phyloP scores from a whole-genome alignment of 2,329 filamentous ascomycete genomes.

The Cercospora canescens region DNA sequence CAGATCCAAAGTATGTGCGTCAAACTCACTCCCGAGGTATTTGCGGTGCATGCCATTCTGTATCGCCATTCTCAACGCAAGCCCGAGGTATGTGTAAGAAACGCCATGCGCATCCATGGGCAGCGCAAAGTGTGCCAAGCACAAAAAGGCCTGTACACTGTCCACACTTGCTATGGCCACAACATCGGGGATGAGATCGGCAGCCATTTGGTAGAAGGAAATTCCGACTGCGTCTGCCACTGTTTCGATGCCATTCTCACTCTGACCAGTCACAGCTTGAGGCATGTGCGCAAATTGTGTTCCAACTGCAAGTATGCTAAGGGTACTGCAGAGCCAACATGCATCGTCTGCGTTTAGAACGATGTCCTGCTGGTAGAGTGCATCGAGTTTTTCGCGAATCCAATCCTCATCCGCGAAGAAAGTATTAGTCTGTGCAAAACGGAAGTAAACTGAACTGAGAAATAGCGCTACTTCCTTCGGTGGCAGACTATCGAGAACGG shows the following conservation, averaged over 20 bases:
- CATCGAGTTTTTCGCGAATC: conserved; percentile 41
- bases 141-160: conserved; percentile 56
- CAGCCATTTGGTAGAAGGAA: conserved; percentile 58
- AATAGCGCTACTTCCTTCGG: conserved; percentile 48
- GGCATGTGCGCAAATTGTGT: conserved; percentile 44
- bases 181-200: conserved; percentile 56
- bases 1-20: conserved; percentile 44
- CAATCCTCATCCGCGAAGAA: conserved; percentile 47
- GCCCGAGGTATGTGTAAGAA: conserved; percentile 58
- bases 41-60: conserved; percentile 62
- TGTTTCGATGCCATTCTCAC: conserved; percentile 34
- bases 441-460: conserved; percentile 45
- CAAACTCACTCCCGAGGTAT: conserved; percentile 41
- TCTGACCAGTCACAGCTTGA: neutral
- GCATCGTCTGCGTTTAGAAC: conserved; percentile 42
- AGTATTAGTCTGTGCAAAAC: conserved; percentile 46
- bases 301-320: conserved; percentile 44
- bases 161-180: conserved; percentile 58
- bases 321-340: conserved; percentile 38
- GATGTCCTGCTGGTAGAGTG: conserved; percentile 40
- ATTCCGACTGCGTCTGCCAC: conserved; percentile 44
- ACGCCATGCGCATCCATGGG: conserved; percentile 58
- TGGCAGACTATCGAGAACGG: conserved; percentile 42
- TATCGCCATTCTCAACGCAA: conserved; percentile 59
- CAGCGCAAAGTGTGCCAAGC: conserved; percentile 58